Evolutionary conservation across 768 basidiomycete genomes (phyloP), one percentile per base, ranked within the genome.

Genomic region (Favolaschia claudopus): DNA sequence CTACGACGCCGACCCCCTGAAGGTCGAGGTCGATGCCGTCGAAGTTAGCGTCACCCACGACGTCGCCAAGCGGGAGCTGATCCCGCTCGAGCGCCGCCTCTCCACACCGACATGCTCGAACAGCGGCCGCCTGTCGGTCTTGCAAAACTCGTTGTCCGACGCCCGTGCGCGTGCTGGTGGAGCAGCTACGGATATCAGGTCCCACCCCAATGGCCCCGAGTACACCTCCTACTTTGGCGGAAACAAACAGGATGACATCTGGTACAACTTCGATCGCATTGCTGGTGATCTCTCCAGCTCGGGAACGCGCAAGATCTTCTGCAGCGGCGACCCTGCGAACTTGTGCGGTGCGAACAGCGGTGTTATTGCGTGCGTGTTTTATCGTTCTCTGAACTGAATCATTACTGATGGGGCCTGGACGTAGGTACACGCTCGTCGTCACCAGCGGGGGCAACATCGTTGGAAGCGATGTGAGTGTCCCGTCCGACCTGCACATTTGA

Each of bases 251-350:
- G n/a, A 14, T 29, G 55, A 49, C 17, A 57, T 62, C n/a, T 62
- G 60, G 60, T 62, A 48, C 33, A 57, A 51, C 43, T 25, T 62
- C 17, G 60, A 62, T 24, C 39, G 55, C 1, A 57, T 62, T 28
- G 50, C 58, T 3, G 58, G 57, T 4, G 59, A 60, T 25, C 17
- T 55, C 24, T 32, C 59, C 22, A 55, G 45, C 54, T 55, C 52
- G 20, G 53, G 53, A 4, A 52, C 50, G 25, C 27, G 59, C 17
- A 50, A n/a, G 56, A 59, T 59, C 12, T 19, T 25, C 14, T 59
- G 58, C 58, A 46, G 37, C 14, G 40, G 48, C 1, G 58, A 25
- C 24, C 12, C 22, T 9, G 44, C 44, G 25, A 19, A 12, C 12
- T 22, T 46, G 44, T 46, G 44, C 22, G 44, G 44, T 13, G 42